Evolutionary conservation across 2,329 filamentous ascomycete genomes (phyloP).

Genomic region (Cytospora leucostoma): DNA sequence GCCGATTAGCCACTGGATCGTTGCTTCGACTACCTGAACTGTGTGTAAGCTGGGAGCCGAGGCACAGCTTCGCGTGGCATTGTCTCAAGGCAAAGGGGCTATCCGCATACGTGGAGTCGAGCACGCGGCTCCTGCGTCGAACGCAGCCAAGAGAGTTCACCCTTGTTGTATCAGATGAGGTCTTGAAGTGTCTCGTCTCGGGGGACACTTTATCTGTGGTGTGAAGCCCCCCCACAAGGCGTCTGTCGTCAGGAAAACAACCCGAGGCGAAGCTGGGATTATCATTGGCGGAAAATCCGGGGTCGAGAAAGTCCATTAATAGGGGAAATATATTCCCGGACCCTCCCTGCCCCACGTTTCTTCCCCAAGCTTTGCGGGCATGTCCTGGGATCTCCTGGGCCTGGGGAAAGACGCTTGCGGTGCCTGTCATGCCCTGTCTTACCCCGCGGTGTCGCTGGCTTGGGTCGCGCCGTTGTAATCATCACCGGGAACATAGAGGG

Average conservation of each 20-base stretch:
- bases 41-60: not conserved
- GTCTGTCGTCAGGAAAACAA: not conserved
- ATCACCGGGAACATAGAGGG: not conserved
- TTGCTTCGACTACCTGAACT: not conserved
- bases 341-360: slow-evolving; percentile 25
- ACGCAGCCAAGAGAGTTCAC: not conserved
- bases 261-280: not conserved
- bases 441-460: slow-evolving; percentile 15
- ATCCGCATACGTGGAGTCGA: not conserved
- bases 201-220: not conserved
- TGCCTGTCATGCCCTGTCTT: not conserved
- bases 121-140: not conserved
- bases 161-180: not conserved
- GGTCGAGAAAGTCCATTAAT: slow-evolving; percentile 26
- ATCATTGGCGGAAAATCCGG: slow-evolving; percentile 29
- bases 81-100: not conserved
- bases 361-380: slow-evolving; percentile 12
- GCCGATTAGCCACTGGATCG: not conserved
- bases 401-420: slow-evolving; percentile 23
- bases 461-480: not conserved
- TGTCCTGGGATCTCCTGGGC: not conserved
- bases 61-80: not conserved
- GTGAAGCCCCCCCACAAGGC: not conserved
- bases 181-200: not conserved
- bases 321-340: slow-evolving; percentile 26